These are phyloP conservation scores for Fistulifera solaris DNA, from an alignment of 108 stramenopile genomes.

Conservation along the genomic window DNA sequence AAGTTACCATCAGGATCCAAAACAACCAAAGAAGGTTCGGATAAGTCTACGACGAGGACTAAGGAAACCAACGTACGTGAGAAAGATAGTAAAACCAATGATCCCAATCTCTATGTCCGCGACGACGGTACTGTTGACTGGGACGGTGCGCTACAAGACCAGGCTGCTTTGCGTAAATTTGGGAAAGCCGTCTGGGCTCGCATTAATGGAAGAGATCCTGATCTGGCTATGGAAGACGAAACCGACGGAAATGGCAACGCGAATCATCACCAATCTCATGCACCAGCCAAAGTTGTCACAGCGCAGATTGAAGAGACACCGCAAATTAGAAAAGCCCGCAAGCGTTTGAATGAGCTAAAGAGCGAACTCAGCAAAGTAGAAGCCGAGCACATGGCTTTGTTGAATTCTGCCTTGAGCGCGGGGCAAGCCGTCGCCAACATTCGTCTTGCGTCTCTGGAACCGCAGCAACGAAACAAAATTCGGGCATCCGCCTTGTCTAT, in stretches of 20 bases:
- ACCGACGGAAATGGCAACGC: constrained; percentile 12
- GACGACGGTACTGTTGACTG: constrained; percentile 97
- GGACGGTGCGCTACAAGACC: constrained; percentile 94
- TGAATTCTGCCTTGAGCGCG: constrained; percentile 57
- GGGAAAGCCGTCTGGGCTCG: constrained; percentile 87
- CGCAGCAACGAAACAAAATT: constrained; percentile 55
- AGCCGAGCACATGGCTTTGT: constrained; percentile 45
- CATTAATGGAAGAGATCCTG: constrained; percentile 89
- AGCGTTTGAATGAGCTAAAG: constrained; percentile 27
- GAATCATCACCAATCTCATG: neutral
- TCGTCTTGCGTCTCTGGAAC: constrained; percentile 61
- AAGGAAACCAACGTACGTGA: neutral
- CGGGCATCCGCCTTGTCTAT: constrained; percentile 54
- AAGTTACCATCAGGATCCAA: constrained; percentile 7
- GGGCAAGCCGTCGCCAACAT: constrained; percentile 79
- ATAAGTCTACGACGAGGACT: neutral
- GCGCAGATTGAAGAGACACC: constrained; percentile 79
- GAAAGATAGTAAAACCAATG: constrained; percentile 10
- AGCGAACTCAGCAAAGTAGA: constrained; percentile 39
- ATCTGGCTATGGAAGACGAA: constrained; percentile 23
- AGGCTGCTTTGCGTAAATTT: constrained; percentile 83
- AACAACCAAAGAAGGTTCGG: too few relatives aligned
- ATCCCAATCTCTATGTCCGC: constrained; percentile 83
- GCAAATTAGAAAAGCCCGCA: constrained; percentile 50
- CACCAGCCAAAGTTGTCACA: constrained; percentile 11